A percentile compares a stretch with the other conserved stretches of the same genome.
Conservation (phyloP, 306 rosid species). For the Rosa chinensis region DNA sequence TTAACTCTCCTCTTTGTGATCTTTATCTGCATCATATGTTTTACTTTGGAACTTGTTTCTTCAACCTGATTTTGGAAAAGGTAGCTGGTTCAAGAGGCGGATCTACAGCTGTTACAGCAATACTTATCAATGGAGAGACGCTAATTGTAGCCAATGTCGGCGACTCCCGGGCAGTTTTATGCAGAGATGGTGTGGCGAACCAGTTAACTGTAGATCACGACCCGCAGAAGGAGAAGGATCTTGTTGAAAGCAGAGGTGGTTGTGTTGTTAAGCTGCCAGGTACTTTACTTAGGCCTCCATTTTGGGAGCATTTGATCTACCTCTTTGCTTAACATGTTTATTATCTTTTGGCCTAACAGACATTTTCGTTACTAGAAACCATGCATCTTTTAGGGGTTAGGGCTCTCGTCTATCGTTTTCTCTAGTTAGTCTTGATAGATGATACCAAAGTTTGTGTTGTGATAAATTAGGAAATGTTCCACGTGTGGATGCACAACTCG, state of each 20-base stretch:
- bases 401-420: background rate
- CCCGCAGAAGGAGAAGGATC: slow-evolving; percentile 46
- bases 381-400: background rate
- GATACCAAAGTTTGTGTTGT: background rate
- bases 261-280: slow-evolving; percentile 44
- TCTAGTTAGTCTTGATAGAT: background rate
- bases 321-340: background rate
- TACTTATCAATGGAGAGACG: slow-evolving; percentile 49
- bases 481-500: slow-evolving; percentile 59
- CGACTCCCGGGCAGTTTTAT: slow-evolving; percentile 56
- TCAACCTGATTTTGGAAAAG: slow-evolving; percentile 45
- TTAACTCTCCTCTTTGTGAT: background rate
- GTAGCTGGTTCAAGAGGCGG: slow-evolving; percentile 47
- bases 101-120: slow-evolving; percentile 65
- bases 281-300: slow-evolving; percentile 9
- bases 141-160: slow-evolving; percentile 53
- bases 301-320: background rate
- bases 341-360: background rate
- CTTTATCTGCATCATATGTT: background rate
- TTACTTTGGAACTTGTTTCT: background rate
- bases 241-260: slow-evolving; percentile 64
- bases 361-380: background rate
- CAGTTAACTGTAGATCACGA: slow-evolving; percentile 58
- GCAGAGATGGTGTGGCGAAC: slow-evolving; percentile 40
- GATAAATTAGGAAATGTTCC: slow-evolving; percentile 45